phyloP scores from a whole-genome alignment of 1,284 basidiomycete species.

The Naganishia liquefaciens region DNA sequence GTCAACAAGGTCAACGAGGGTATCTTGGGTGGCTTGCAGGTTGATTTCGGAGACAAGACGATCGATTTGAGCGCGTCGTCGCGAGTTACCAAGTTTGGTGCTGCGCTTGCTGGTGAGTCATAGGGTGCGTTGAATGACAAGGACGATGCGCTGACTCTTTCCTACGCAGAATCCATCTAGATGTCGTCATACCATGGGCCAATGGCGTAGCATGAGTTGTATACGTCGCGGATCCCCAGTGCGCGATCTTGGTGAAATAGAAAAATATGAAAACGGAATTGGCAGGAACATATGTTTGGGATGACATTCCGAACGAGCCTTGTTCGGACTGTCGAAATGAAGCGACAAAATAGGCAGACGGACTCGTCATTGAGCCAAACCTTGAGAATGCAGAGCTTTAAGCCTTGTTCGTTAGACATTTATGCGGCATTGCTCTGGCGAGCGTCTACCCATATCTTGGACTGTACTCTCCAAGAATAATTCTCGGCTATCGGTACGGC shows the following conservation, averaged over 20 bases:
- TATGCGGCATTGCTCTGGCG: too few relatives aligned
- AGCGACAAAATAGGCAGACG: too few relatives aligned
- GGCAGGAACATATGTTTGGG: neutral
- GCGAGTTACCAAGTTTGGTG: conserved; percentile 92
- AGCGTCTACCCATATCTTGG: too few relatives aligned
- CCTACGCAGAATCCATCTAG: conserved; percentile 20
- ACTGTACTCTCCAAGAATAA: too few relatives aligned
- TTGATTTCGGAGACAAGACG: conserved; percentile 98
- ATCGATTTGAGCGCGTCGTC: conserved; percentile 92
- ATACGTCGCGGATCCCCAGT: neutral
- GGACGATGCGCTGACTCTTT: neutral
- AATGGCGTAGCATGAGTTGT: neutral
- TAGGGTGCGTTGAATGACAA: neutral
- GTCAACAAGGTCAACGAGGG: conserved; percentile 90
- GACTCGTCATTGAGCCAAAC: too few relatives aligned
- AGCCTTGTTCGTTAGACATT: too few relatives aligned
- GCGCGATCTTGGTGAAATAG: conserved; percentile 10
- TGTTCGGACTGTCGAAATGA: too few relatives aligned
- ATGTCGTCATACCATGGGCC: neutral
- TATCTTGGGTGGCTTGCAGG: conserved; percentile 82
- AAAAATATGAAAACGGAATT: conserved; percentile 27
- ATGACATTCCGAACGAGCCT: neutral
- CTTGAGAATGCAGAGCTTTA: too few relatives aligned
- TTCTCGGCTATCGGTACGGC: too few relatives aligned
- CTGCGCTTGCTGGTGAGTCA: conserved; percentile 53